Evolutionary conservation across 495 filamentous ascomycete species (phyloP).

Genomic region (Trichodelitschia bisporula): DNA sequence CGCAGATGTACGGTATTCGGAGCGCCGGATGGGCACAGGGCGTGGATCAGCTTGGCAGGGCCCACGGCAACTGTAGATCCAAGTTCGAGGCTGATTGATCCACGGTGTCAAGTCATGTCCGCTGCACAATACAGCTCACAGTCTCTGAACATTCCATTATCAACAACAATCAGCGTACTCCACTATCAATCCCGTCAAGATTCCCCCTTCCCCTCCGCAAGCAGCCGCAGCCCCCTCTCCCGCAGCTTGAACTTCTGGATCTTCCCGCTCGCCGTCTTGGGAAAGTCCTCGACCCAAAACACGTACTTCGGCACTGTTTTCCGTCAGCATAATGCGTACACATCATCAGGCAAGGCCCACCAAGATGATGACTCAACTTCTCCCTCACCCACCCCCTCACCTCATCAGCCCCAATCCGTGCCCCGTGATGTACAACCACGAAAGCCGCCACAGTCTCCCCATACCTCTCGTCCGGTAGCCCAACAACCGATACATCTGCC

Average conservation of each 20-base stretch:
- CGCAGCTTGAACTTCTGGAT: constrained; percentile 86
- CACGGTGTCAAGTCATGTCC: no score
- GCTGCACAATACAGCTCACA: no score
- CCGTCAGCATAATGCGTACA: not conserved
- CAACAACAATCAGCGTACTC: no score
- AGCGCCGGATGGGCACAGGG: no score
- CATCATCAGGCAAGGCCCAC: constrained; percentile 19
- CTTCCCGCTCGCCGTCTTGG: constrained; percentile 92
- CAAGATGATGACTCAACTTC: constrained; percentile 48
- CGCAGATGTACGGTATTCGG: no score
- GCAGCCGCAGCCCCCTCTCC: constrained; percentile 29
- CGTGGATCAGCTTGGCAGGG: no score
- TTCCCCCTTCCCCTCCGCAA: constrained; percentile 17
- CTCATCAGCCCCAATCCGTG: constrained; percentile 21
- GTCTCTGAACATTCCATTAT: no score
- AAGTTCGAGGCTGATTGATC: no score
- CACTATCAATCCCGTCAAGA: no score
- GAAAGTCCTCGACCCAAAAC: constrained; percentile 60
- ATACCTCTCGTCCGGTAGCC: constrained; percentile 58
- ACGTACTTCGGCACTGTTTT: constrained; percentile 58
- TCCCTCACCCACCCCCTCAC: constrained; percentile 48
- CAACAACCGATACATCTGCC: constrained; percentile 56
- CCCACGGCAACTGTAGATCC: no score
- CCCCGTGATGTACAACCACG: constrained; percentile 28
- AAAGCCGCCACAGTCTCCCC: constrained; percentile 78